phyloP scores from a whole-genome alignment of 1,284 basidiomycete genomes.

The Xerocomus minutiporus region DNA sequence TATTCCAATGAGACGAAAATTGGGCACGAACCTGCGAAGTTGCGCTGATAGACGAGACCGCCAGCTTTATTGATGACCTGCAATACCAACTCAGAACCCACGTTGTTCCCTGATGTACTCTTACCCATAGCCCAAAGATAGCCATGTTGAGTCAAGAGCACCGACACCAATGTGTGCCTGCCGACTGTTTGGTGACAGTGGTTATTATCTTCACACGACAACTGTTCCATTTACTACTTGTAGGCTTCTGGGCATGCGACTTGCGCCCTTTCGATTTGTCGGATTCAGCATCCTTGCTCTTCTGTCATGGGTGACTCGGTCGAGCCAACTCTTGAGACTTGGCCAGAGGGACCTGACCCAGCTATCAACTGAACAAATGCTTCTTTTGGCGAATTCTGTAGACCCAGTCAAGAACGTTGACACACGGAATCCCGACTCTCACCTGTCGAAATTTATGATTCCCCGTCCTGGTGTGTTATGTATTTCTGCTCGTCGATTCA shows the following conservation, averaged over 20 bases:
- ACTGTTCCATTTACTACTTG: not conserved
- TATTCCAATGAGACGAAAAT: not conserved
- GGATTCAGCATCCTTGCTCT: constrained; percentile 14
- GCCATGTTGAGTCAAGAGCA: constrained; percentile 45
- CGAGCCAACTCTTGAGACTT: constrained; percentile 29
- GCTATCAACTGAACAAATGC: constrained; percentile 51
- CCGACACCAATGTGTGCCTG: not conserved
- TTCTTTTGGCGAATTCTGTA: constrained; percentile 45
- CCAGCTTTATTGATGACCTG: constrained; percentile 99
- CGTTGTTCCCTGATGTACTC: constrained; percentile 9
- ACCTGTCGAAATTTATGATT: constrained; percentile 77
- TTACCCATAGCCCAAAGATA: constrained; percentile 79
- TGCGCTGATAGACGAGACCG: constrained; percentile 91
- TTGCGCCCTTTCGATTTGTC: constrained; percentile 4
- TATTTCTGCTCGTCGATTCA: constrained; percentile 6
- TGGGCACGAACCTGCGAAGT: constrained; percentile 68
- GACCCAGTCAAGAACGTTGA: constrained; percentile 69
- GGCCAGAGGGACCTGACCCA: constrained; percentile 43
- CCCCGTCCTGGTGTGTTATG: constrained; percentile 69
- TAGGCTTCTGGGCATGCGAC: constrained; percentile 19
- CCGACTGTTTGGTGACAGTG: not conserved
- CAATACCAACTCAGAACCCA: constrained; percentile 5
- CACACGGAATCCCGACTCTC: constrained; percentile 59
- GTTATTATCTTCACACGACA: constrained; percentile 13
- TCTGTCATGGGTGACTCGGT: constrained; percentile 21